Conservation (phyloP, 1,139 yeast genomes). For the Protomyces macrosporus region DNA sequence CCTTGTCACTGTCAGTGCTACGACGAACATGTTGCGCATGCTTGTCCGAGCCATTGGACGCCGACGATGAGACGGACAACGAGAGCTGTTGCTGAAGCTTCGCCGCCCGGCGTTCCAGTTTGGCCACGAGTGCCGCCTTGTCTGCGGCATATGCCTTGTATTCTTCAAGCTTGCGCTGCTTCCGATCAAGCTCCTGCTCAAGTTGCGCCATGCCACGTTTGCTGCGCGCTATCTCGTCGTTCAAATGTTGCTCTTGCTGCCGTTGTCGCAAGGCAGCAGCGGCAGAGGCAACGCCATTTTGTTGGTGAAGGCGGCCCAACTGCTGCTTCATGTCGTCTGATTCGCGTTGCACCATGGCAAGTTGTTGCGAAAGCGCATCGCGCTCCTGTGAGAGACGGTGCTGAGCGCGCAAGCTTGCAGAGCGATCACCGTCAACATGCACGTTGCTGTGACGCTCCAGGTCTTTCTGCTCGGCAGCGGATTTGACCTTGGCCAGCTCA, state of each 20-base stretch:
- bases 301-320: neutral
- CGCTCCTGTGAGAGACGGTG: neutral
- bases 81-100: neutral
- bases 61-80: neutral
- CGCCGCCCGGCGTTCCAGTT: slow-evolving; percentile 9
- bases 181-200: slow-evolving; percentile 2
- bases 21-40: neutral
- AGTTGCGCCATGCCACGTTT: slow-evolving; percentile 1
- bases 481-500: neutral
- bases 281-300: neutral
- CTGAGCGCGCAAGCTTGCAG: neutral
- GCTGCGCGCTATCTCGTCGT: neutral
- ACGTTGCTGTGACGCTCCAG: neutral
- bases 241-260: neutral
- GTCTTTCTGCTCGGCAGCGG: neutral
- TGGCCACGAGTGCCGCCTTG: neutral
- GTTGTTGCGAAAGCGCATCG: neutral
- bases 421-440: neutral
- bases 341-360: neutral
- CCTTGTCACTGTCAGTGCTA: neutral
- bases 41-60: neutral
- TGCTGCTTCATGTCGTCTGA: neutral
- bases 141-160: neutral
- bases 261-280: neutral
- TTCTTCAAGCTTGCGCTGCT: slow-evolving; percentile 4